Base-by-base conservation (phyloP, 2,329 filamentous ascomycete genomes). In the Sporothrix globosa region DNA sequence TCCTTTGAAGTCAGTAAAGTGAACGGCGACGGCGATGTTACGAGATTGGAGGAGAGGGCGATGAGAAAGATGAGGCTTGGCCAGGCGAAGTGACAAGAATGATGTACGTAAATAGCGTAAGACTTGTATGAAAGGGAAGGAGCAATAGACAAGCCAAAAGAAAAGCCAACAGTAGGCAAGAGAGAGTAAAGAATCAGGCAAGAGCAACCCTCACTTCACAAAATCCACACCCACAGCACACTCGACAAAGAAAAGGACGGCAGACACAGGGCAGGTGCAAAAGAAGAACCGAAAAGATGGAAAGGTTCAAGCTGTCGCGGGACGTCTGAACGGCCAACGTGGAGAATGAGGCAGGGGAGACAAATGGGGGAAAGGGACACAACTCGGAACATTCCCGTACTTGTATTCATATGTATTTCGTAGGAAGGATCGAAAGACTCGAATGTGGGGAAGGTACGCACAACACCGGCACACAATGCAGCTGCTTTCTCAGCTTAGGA, bases 381-480 rank as follows among this genome's bases (percentile, higher is more conserved):
- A 61, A 19, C 27, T 6, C 58, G 17, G 58, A 46, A n/a, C 27
- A 39, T 19, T 27, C n/a, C 21, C n/a, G 39, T 46, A 27, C 39
- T 27, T 63, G 27, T 58, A 58, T 6, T 34, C 34, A 6, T 30
- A 30, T 5, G 39, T 46, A 63, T n/a, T 10, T 44, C 39, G 39
- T 63, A 11, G 34, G n/a, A 39, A 63, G 21, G 60, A n/a, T 9
- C 21, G 63, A 50, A 34, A 34, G 27, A 30, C 65, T 30, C 27
- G 65, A 65, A 66, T 58, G 69, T 56, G 66, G 69, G 44, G 67
- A 67, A 56, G 52, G 41, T 27, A 39, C 19, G 63, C 11, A 54
- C 34, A 21, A 27, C 11, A 3, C n/a, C 41, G n/a, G 21, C n/a
- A n/a, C 19, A 19, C 30, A 34, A 24, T 14, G 21, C 17, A 44